Evolutionary conservation across 2,329 filamentous ascomycete species (phyloP).

Genomic region (Paracamarosporium sp.): DNA sequence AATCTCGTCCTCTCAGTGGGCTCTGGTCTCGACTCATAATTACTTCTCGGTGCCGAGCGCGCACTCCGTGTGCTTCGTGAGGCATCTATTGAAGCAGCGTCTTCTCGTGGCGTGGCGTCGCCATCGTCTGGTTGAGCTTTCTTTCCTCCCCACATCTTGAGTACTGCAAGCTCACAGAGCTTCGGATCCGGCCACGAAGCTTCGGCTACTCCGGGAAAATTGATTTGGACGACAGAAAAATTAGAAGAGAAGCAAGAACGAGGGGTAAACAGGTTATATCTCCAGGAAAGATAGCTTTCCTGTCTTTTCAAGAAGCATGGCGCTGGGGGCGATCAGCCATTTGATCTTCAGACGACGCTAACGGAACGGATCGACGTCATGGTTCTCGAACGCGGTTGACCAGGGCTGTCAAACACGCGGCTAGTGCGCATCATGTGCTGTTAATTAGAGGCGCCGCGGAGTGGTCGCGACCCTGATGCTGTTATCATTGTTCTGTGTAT

Average conservation of each 20-base stretch:
- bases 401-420: slow-evolving; percentile 1
- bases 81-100: slow-evolving; percentile 23
- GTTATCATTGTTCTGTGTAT: background rate
- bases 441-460: background rate
- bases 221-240: background rate
- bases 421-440: slow-evolving; percentile 7
- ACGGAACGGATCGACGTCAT: slow-evolving; percentile 23
- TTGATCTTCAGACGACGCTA: slow-evolving; percentile 13
- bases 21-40: slow-evolving; percentile 53
- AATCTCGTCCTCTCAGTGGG: slow-evolving; percentile 70
- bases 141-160: slow-evolving; percentile 63
- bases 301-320: slow-evolving; percentile 3
- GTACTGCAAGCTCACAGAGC: slow-evolving; percentile 17
- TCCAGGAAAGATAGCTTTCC: background rate
- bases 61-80: slow-evolving; percentile 15
- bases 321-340: slow-evolving; percentile 14
- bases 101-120: slow-evolving; percentile 32
- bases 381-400: slow-evolving; percentile 3
- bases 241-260: background rate
- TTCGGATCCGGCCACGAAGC: background rate
- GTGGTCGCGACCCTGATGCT: background rate
- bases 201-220: background rate
- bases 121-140: slow-evolving; percentile 54
- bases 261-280: background rate
- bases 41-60: slow-evolving; percentile 31